Evolutionary conservation across 805 yeast genomes (phyloP).

Genomic region (Kazachstania martiniae): DNA sequence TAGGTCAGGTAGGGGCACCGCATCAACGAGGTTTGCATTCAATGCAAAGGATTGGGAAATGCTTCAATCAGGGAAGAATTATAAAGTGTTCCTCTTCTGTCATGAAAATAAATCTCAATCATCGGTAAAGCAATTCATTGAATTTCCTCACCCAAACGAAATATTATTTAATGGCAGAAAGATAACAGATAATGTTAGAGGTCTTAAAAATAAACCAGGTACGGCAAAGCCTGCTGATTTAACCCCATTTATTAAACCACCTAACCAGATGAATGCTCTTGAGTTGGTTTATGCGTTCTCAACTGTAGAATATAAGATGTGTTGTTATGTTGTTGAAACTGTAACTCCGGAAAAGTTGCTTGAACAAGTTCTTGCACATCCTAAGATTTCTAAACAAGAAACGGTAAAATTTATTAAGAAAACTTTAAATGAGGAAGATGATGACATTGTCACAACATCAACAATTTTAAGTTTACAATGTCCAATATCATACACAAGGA

Average conservation of each 20-base stretch:
- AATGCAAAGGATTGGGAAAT: constrained; percentile 32
- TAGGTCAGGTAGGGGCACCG: constrained; percentile 30
- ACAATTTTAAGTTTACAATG: constrained; percentile 62
- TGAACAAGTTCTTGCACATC: constrained; percentile 31
- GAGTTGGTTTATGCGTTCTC: constrained; percentile 48
- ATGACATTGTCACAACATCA: constrained; percentile 57
- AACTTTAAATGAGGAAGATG: constrained; percentile 36
- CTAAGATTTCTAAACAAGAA: constrained; percentile 41
- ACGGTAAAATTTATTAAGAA: constrained; percentile 39
- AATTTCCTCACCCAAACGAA: constrained; percentile 66
- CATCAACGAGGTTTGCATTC: constrained; percentile 34
- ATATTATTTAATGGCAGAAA: constrained; percentile 44
- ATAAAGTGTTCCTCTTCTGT: constrained; percentile 42
- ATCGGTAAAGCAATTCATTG: constrained; percentile 58
- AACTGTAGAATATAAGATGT: constrained; percentile 36
- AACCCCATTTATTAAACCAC: constrained; percentile 33
- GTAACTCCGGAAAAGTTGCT: constrained; percentile 31
- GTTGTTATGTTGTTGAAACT: constrained; percentile 45
- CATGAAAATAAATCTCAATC: constrained; percentile 31
- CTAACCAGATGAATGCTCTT: constrained; percentile 31
- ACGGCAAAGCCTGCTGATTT: constrained; percentile 75
- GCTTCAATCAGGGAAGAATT: constrained; percentile 24
- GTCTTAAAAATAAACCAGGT: constrained; percentile 66
- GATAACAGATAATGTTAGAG: constrained; percentile 47
- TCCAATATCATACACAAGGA: constrained; percentile 64